These are phyloP conservation scores for Plasmodium gonderi DNA, from an alignment of 169 alveolate genomes.

Conservation along the genomic window DNA sequence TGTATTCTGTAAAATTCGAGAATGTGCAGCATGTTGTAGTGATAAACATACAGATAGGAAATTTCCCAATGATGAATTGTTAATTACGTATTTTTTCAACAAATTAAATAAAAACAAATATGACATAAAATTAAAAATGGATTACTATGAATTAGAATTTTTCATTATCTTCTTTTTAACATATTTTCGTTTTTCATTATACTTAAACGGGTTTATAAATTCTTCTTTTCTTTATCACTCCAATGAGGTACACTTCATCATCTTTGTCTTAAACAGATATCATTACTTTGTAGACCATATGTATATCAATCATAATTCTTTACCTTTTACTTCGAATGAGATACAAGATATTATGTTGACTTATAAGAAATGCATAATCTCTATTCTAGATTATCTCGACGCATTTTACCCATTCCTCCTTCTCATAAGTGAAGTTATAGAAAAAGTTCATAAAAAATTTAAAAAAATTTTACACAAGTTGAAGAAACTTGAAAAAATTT, in stretches of 20 bases:
- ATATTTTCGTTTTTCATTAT: conserved; percentile 27
- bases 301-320: background rate
- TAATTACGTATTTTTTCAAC: conserved; percentile 15
- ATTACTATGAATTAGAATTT: conserved; percentile 46
- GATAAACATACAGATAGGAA: background rate
- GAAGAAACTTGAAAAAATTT: background rate
- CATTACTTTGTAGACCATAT: conserved; percentile 36
- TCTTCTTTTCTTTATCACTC: conserved; percentile 49
- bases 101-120: conserved; percentile 6
- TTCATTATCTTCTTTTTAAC: conserved; percentile 26
- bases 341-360: conserved; percentile 11
- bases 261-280: conserved; percentile 46
- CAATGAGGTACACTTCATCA: conserved; percentile 32
- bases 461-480: background rate
- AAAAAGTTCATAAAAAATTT: background rate
- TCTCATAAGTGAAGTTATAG: background rate
- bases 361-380: conserved; percentile 36
- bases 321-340: conserved; percentile 31
- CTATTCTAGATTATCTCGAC: conserved; percentile 37
- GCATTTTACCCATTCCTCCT: conserved; percentile 27
- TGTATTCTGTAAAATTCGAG: background rate
- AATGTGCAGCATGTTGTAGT: background rate
- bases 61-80: background rate
- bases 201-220: conserved; percentile 36
- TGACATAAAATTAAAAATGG: conserved; percentile 23